These are phyloP conservation scores for Pythium vanterpoolii DNA, from an alignment of 352 stramenopile genomes.

Conservation along the genomic window DNA sequence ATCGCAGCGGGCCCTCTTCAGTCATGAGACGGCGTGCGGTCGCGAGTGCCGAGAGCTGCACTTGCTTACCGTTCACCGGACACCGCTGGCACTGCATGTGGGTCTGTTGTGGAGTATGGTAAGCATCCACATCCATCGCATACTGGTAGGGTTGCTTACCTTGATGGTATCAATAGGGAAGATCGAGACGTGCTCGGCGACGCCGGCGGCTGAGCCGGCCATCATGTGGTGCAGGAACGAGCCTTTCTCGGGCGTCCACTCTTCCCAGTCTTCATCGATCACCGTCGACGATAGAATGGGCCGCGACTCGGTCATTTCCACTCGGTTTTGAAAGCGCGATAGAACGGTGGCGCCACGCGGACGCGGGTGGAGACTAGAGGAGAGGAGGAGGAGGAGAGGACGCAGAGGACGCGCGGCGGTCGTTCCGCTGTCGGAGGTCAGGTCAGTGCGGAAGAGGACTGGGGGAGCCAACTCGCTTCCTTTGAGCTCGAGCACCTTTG, in stretches of 20 bases:
- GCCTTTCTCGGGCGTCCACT: constrained; percentile 91
- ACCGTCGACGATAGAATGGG: constrained; percentile 23
- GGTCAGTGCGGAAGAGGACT: background rate
- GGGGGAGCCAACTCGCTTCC: background rate
- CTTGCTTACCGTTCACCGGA: constrained; percentile 54
- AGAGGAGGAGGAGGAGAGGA: background rate
- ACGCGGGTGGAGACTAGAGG: background rate
- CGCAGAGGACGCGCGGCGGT: too few relatives aligned
- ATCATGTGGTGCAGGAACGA: constrained; percentile 95
- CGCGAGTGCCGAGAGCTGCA: constrained; percentile 56
- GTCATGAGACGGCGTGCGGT: constrained; percentile 60
- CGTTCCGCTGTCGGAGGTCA: background rate
- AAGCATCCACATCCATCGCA: background rate
- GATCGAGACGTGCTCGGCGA: constrained; percentile 97
- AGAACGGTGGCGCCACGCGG: too few relatives aligned
- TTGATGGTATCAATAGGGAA: constrained; percentile 94
- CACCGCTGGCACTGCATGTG: constrained; percentile 94
- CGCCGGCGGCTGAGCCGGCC: constrained; percentile 92
- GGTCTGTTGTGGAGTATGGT: constrained; percentile 53
- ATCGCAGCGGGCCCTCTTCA: constrained; percentile 68
- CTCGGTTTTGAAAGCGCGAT: background rate
- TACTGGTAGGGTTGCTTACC: constrained; percentile 24
- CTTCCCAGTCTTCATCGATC: constrained; percentile 90
- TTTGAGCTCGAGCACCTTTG: constrained; percentile 1
- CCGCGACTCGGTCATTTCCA: constrained; percentile 18